These are phyloP conservation scores for Stephania japonica DNA, from an alignment of 164 flowering plant genomes.

Conservation along the genomic window DNA sequence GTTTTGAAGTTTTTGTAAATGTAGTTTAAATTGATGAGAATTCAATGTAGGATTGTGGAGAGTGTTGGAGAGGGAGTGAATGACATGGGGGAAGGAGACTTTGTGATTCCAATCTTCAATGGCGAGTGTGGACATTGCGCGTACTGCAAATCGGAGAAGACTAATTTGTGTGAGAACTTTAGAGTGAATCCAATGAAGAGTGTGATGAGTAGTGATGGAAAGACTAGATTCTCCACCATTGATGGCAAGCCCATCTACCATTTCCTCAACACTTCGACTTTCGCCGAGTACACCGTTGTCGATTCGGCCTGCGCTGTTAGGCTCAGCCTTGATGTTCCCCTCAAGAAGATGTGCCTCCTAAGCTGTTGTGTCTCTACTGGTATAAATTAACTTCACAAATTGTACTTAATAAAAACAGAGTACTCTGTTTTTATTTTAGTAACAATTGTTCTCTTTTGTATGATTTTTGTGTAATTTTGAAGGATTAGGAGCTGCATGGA, in stretches of 20 bases:
- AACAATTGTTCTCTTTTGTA: too few species aligned
- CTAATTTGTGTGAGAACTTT: conserved; percentile 44
- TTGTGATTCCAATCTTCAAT: conserved; percentile 55
- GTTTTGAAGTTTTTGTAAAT: too few species aligned
- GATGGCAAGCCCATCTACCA: conserved; percentile 58
- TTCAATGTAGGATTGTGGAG: conserved; percentile 40
- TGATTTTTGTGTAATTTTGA: background rate
- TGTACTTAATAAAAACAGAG: too few species aligned
- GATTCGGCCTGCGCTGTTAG: conserved; percentile 60
- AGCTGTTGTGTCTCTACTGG: conserved; percentile 75
- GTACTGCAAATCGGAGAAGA: conserved; percentile 39
- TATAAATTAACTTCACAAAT: conserved; percentile 9
- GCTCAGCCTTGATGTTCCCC: conserved; percentile 33
- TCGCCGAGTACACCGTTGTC: conserved; percentile 59
- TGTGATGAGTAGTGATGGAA: conserved; percentile 54
- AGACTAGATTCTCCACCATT: conserved; percentile 38
- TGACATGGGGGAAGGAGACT: conserved; percentile 53
- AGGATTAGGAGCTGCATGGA: conserved; percentile 83
- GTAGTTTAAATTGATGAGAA: too few species aligned
- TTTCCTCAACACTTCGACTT: conserved; percentile 67
- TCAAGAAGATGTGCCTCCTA: conserved; percentile 44
- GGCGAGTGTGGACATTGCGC: conserved; percentile 55
- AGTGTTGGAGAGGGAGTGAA: conserved; percentile 60
- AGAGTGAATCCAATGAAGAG: conserved; percentile 45
- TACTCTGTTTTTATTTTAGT: too few species aligned